Percentiles rank a stretch among this genome's conserved stretches.
phyloP scores from a whole-genome alignment of 768 basidiomycete genomes.

The Leucosporidium scottii region DNA sequence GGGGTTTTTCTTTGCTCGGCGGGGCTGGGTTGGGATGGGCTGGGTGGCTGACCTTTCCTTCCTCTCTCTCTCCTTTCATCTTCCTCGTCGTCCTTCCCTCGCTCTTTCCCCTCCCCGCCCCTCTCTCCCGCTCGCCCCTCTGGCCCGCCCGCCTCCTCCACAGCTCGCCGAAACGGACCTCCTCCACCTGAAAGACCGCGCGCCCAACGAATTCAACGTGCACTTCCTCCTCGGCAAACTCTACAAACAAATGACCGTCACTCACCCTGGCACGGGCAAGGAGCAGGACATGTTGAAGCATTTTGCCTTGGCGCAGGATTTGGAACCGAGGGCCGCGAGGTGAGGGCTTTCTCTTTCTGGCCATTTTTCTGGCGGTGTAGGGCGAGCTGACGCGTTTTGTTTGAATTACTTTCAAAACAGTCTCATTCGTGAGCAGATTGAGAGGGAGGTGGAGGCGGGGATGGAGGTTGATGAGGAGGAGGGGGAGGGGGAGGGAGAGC shows the following conservation, averaged over 20 bases:
- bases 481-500: too few species aligned
- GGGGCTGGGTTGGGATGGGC: too few species aligned
- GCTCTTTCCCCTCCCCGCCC: background rate
- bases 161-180: slow-evolving; percentile 77
- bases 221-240: slow-evolving; percentile 91
- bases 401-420: too few species aligned
- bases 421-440: slow-evolving; percentile 22
- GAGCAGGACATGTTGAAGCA: slow-evolving; percentile 70
- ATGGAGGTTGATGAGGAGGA: slow-evolving; percentile 4
- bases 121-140: background rate
- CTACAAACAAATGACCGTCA: slow-evolving; percentile 60
- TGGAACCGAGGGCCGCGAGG: slow-evolving; percentile 64
- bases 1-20: too few species aligned
- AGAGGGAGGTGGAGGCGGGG: background rate
- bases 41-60: too few species aligned
- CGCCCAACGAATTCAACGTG: slow-evolving; percentile 94
- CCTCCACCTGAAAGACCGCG: slow-evolving; percentile 66
- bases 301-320: slow-evolving; percentile 84
- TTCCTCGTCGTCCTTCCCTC: background rate
- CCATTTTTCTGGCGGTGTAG: too few species aligned
- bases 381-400: too few species aligned
- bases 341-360: slow-evolving; percentile 50
- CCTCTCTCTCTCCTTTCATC: background rate
- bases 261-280: slow-evolving; percentile 38
- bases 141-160: background rate